A percentile compares a stretch with the other conserved stretches of the same genome.
phyloP scores from a whole-genome alignment of 495 filamentous ascomycete genomes.

The Podospora didyma region DNA sequence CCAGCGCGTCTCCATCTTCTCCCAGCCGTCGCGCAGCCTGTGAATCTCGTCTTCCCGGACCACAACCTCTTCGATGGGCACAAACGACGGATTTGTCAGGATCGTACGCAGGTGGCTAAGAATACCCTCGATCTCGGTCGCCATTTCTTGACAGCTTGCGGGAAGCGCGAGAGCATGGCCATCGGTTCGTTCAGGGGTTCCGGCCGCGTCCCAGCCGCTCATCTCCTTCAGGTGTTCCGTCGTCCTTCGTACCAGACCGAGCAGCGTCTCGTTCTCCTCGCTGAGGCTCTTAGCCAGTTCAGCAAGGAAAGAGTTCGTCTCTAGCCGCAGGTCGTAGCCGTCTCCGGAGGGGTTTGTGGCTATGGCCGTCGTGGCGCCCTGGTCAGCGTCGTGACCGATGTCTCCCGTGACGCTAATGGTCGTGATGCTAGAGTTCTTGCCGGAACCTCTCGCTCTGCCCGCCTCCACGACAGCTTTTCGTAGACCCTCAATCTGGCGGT shows the following conservation, averaged over 20 bases:
- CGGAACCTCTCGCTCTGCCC: constrained; percentile 41
- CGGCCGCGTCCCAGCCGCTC: constrained; percentile 58
- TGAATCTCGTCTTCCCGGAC: constrained; percentile 86
- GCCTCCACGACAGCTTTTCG: constrained; percentile 69
- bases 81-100: constrained; percentile 92
- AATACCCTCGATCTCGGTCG: constrained; percentile 65
- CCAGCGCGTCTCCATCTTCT: constrained; percentile 88
- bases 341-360: constrained; percentile 48
- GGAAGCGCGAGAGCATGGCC: constrained; percentile 44
- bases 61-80: constrained; percentile 90
- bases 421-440: constrained; percentile 46
- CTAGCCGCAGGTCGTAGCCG: constrained; percentile 70
- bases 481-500: constrained; percentile 79
- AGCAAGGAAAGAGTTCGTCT: constrained; percentile 90
- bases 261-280: constrained; percentile 87
- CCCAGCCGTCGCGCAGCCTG: constrained; percentile 75
- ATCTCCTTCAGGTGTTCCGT: constrained; percentile 70
- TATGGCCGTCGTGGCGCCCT: constrained; percentile 38
- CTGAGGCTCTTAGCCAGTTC: constrained; percentile 82
- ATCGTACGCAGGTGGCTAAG: constrained; percentile 76
- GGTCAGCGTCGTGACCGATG: constrained; percentile 5
- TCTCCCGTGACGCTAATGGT: constrained; percentile 53
- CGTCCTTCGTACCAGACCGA: constrained; percentile 66
- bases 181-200: constrained; percentile 21
- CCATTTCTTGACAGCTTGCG: constrained; percentile 67